Conservation (phyloP, 1,284 basidiomycete genomes). For the Naganishia sp. region DNA sequence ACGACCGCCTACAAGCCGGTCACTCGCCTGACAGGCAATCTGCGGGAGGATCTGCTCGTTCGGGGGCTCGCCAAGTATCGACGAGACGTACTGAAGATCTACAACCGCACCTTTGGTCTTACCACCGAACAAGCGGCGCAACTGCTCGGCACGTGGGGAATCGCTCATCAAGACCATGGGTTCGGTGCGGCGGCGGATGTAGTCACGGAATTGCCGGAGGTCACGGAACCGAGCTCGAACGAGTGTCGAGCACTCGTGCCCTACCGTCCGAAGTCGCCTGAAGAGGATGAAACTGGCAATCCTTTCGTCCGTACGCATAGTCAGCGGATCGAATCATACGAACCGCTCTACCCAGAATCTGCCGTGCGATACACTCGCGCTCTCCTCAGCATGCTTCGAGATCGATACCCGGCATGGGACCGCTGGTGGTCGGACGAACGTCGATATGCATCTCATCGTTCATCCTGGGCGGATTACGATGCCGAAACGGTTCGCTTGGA, state of each 20-base stretch:
- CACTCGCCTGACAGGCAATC: slow-evolving; percentile 13
- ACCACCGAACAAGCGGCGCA: neutral
- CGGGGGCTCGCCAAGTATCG: slow-evolving; percentile 8
- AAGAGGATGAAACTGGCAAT: neutral
- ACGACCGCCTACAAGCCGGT: slow-evolving; percentile 1
- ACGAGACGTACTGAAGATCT: slow-evolving; percentile 1
- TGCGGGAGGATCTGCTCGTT: slow-evolving; percentile 7
- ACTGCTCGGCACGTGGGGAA: neutral
- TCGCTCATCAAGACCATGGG: neutral
- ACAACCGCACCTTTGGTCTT: neutral
- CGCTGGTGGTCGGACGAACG: slow-evolving; percentile 23
- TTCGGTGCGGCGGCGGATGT: neutral
- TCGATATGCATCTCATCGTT: slow-evolving; percentile 6
- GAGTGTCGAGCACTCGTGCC: neutral
- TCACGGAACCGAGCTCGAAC: neutral
- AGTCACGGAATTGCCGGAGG: neutral
- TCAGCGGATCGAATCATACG: slow-evolving; percentile 17
- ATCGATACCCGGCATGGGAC: slow-evolving; percentile 23
- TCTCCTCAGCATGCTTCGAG: slow-evolving; percentile 9
- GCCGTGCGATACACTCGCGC: slow-evolving; percentile 20
- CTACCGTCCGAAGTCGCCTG: neutral
- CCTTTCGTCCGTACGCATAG: slow-evolving; percentile 7
- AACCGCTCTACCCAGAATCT: slow-evolving; percentile 19
- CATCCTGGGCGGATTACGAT: slow-evolving; percentile 7
- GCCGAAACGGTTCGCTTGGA: slow-evolving; percentile 17